Percentiles rank a stretch among this genome's conserved stretches.
Conservation (phyloP, 345 rosid species). For the Boechera divaricarpa region DNA sequence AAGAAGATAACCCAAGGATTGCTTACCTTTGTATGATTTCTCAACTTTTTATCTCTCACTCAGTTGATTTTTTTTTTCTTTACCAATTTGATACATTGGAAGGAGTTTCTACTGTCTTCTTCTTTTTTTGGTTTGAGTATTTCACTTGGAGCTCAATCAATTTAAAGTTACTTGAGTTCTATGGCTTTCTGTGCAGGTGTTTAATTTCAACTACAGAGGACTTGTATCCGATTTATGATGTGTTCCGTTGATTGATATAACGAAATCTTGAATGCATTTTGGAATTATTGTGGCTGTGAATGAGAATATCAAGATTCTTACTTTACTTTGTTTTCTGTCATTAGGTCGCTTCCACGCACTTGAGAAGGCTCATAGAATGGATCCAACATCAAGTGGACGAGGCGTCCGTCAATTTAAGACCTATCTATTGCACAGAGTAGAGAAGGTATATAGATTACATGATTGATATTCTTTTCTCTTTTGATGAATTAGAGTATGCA, state of each 20-base stretch:
- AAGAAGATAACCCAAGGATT: conserved; percentile 71
- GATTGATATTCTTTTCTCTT: conserved; percentile 2
- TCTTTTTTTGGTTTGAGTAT: background rate
- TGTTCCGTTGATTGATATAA: background rate
- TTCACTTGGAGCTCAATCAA: background rate
- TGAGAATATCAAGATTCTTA: background rate
- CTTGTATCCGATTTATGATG: conserved; percentile 9
- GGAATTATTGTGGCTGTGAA: conserved; percentile 16
- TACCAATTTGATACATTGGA: background rate
- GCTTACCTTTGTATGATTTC: conserved; percentile 78
- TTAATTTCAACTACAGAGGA: background rate
- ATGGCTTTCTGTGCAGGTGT: conserved; percentile 6
- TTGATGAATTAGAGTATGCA: background rate
- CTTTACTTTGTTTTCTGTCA: background rate
- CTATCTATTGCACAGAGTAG: conserved; percentile 76
- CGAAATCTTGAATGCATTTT: background rate
- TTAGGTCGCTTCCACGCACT: conserved; percentile 94
- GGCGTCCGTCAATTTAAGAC: conserved; percentile 98
- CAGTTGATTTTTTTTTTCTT: background rate
- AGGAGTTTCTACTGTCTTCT: background rate
- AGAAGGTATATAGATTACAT: conserved; percentile 57
- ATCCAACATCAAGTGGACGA: conserved; percentile 68
- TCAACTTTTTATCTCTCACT: background rate
- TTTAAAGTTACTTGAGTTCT: background rate
- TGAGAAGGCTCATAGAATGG: conserved; percentile 83